These are phyloP conservation scores for Fusarium sambucinum DNA, from an alignment of 2,329 filamentous ascomycete genomes.

Conservation along the genomic window DNA sequence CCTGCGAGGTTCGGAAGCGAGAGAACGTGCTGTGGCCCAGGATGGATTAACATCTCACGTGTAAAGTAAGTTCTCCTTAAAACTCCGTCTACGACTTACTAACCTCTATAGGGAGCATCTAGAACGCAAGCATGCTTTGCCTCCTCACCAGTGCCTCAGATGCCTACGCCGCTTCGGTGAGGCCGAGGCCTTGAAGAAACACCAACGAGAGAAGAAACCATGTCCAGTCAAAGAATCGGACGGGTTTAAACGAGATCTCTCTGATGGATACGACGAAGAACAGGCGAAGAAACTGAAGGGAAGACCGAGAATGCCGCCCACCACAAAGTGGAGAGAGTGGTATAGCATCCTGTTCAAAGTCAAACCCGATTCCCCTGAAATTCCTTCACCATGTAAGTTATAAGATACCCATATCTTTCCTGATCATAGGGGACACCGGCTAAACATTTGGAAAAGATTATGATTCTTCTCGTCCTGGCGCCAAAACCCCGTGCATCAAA, in stretches of 20 bases:
- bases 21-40: constrained; percentile 45
- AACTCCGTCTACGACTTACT: not conserved
- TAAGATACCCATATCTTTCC: not conserved
- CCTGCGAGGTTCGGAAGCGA: constrained; percentile 43
- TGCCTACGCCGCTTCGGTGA: constrained; percentile 38
- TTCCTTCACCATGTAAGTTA: constrained; percentile 46
- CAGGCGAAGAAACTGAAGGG: constrained; percentile 41
- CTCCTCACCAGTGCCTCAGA: constrained; percentile 39
- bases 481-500: not conserved
- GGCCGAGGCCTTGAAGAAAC: constrained; percentile 37
- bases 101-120: constrained; percentile 42
- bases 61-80: constrained; percentile 41
- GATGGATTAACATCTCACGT: constrained; percentile 41
- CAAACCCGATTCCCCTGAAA: constrained; percentile 26
- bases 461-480: constrained; percentile 6
- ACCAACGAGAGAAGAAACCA: constrained; percentile 34
- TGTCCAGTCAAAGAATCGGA: constrained; percentile 38
- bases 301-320: constrained; percentile 5
- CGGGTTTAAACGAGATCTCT: constrained; percentile 25
- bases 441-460: constrained; percentile 16
- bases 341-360: constrained; percentile 40
- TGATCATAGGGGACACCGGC: not conserved
- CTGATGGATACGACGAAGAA: constrained; percentile 42
- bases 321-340: constrained; percentile 40
- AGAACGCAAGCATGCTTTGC: constrained; percentile 38